phyloP scores from a whole-genome alignment of 768 basidiomycete genomes.

The Psilocybe azurescens region DNA sequence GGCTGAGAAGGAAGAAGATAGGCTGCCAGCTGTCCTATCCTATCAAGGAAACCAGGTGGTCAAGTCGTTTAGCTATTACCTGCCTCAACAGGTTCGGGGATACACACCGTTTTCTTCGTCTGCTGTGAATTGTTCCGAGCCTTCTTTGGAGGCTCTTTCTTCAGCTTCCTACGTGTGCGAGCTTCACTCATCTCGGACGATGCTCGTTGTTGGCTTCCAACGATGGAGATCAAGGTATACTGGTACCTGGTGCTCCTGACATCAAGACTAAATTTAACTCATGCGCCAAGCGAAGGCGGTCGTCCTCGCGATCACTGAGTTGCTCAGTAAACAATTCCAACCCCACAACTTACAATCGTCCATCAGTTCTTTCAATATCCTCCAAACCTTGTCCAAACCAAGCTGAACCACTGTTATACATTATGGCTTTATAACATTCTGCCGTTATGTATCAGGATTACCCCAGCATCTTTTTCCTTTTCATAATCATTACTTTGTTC shows the following conservation, averaged over 20 bases:
- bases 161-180: conserved; percentile 23
- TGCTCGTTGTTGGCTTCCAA: conserved; percentile 13
- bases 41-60: conserved; percentile 3
- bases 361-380: too few species aligned
- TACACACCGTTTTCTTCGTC: conserved; percentile 4
- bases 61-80: not conserved
- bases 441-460: too few species aligned
- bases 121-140: conserved; percentile 9
- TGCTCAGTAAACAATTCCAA: not conserved
- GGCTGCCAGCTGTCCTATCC: conserved; percentile 17
- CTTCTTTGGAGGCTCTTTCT: conserved; percentile 17
- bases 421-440: too few species aligned
- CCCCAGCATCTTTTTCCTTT: too few species aligned
- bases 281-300: not conserved
- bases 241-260: conserved; percentile 14
- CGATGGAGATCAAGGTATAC: conserved; percentile 6
- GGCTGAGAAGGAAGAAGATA: conserved; percentile 19
- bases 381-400: too few species aligned
- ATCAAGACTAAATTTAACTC: not conserved
- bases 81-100: not conserved
- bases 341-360: not conserved
- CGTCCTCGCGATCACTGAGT: not conserved
- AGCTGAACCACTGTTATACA: too few species aligned
- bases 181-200: conserved; percentile 20
- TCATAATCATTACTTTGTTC: not conserved